Conservation (phyloP, 2,329 filamentous ascomycete species). For the Talaromyces sp. region DNA sequence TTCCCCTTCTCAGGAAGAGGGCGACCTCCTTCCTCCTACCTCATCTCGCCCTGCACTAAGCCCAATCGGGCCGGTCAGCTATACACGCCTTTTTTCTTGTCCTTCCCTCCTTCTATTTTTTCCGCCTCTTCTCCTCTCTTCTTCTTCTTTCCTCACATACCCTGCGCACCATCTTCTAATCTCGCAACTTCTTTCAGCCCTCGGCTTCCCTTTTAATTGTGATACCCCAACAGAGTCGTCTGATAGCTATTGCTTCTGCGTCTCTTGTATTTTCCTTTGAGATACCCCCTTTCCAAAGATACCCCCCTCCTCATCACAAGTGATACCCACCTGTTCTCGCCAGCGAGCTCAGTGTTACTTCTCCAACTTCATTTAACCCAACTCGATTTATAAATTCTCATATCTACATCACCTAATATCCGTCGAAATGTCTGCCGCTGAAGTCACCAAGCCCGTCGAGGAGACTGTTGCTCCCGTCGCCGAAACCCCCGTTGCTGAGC, state of each 20-base stretch:
- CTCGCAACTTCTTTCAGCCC: conserved; percentile 23
- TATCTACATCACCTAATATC: conserved; percentile 12
- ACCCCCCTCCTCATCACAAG: conserved; percentile 20
- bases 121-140: conserved; percentile 25
- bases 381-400: conserved; percentile 2
- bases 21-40: neutral
- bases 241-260: conserved; percentile 30
- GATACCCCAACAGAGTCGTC: conserved; percentile 37
- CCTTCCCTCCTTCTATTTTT: conserved; percentile 26
- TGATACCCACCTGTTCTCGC: conserved; percentile 18
- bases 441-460: conserved; percentile 68
- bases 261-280: conserved; percentile 29
- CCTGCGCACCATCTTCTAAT: conserved; percentile 13
- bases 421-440: conserved; percentile 60
- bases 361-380: neutral
- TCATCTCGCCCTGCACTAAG: conserved; percentile 8
- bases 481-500: conserved; percentile 44
- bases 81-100: conserved; percentile 22
- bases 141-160: conserved; percentile 20
- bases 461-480: conserved; percentile 55
- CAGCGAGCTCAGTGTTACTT: conserved; percentile 16
- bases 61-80: conserved; percentile 10
- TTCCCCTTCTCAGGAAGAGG: neutral
- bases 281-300: conserved; percentile 32
- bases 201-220: conserved; percentile 29